These are phyloP conservation scores for Cenococcum geophilum DNA, from an alignment of 495 filamentous ascomycete genomes.

Conservation along the genomic window DNA sequence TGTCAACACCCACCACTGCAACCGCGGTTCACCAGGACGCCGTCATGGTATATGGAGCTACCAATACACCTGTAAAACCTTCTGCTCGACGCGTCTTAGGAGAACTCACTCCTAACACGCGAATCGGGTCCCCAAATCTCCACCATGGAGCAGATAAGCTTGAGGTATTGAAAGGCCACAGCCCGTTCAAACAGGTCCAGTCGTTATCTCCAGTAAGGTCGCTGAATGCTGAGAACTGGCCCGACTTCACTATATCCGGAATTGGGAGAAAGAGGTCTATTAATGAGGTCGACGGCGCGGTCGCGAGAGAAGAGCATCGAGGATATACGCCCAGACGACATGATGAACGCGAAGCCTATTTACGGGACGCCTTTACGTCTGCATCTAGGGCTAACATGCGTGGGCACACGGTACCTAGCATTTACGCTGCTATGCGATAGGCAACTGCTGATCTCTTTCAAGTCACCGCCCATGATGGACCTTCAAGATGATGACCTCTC, in stretches of 20 bases:
- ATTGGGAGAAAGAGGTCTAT: constrained; percentile 26
- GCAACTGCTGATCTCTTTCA: constrained; percentile 7
- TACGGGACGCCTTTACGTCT: constrained; percentile 1
- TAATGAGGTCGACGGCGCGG: constrained; percentile 24
- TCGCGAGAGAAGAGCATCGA: constrained; percentile 12
- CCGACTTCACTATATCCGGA: background rate
- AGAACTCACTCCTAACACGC: constrained; percentile 28
- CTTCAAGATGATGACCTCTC: constrained; percentile 7
- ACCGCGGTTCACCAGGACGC: constrained; percentile 15
- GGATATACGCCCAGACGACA: constrained; percentile 7
- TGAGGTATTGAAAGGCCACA: constrained; percentile 12
- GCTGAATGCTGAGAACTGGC: constrained; percentile 16
- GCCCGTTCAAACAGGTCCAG: constrained; percentile 30
- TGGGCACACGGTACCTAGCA: constrained; percentile 14
- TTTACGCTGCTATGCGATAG: constrained; percentile 2
- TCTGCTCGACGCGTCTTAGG: constrained; percentile 27
- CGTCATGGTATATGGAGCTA: constrained; percentile 1
- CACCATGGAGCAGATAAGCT: background rate
- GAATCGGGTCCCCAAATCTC: constrained; percentile 23
- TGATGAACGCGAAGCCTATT: constrained; percentile 6
- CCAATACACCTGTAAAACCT: constrained; percentile 15
- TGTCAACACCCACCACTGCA: constrained; percentile 12
- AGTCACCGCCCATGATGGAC: constrained; percentile 1
- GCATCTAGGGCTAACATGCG: constrained; percentile 6
- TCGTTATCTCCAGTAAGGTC: constrained; percentile 21